These are phyloP conservation scores for Tothia fuscella DNA, from an alignment of 2,329 filamentous ascomycete genomes.

Conservation along the genomic window DNA sequence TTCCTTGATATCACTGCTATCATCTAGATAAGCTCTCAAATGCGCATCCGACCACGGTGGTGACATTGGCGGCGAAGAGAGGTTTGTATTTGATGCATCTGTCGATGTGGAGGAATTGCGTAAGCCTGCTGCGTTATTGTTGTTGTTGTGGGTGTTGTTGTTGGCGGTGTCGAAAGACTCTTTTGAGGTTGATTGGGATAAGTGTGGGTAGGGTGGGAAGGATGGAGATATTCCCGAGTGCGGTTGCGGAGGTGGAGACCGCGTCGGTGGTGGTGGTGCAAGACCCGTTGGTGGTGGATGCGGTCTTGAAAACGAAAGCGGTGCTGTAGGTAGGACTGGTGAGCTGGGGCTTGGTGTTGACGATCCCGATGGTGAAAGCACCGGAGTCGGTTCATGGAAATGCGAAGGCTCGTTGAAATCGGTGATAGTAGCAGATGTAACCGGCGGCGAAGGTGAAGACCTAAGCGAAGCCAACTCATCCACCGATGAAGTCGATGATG, in stretches of 20 bases:
- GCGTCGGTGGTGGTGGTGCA: conserved; percentile 4
- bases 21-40: conserved; percentile 81
- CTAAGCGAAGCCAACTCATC: conserved; percentile 8
- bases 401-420: neutral
- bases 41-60: conserved; percentile 77
- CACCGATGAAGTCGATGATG: conserved; percentile 30
- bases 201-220: too few relatives aligned
- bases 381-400: too few relatives aligned
- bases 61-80: neutral
- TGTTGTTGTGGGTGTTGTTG: conserved; percentile 16
- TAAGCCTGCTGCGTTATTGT: conserved; percentile 19
- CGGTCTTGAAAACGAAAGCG: neutral
- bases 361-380: conserved; percentile 1
- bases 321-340: neutral
- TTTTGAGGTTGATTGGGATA: too few relatives aligned
- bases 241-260: conserved; percentile 8
- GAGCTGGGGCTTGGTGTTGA: conserved; percentile 15
- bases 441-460: conserved; percentile 5
- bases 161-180: neutral
- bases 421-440: neutral
- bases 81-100: neutral
- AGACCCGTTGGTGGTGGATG: neutral
- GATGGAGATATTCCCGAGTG: neutral
- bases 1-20: conserved; percentile 64
- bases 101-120: conserved; percentile 19